Evolutionary conservation across 805 yeast genomes (phyloP), one percentile per base, ranked within the genome.

Genomic region (Sugiyamaella smithiae): DNA sequence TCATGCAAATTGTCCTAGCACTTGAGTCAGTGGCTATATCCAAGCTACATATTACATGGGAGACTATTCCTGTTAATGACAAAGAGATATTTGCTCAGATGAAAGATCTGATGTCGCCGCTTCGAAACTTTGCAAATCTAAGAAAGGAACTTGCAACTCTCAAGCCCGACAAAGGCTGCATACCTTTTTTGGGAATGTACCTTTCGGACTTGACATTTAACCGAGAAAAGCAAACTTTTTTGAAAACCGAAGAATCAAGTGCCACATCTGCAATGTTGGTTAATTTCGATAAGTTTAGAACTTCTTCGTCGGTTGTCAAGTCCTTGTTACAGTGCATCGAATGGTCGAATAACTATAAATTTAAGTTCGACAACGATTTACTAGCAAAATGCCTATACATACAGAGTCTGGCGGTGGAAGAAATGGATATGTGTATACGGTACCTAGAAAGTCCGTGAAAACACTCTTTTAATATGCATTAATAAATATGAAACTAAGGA

Each of bases 171-270:
- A 72, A 71, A 50, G 98, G 98, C 2, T 82, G 95, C 57, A 81
- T 91, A 45, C 98, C 99, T 19, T 91, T 90, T 64, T 78, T 90
- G 46, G 97, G 95, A 0, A 72, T 91, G 25, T 89, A 88, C 59
- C 65, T 91, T 40, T 82, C 90, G 2, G 98, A 91, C 63, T 72
- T 91, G 58, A 80, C 87, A 0, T 79, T 84, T 60, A 88, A 88
- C 63, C 77, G 83, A 2, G 85, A 82, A 55, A 66, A 82, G 51
- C 80, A 84, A 0, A 74, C 78, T 8, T 69, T 70, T 47, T 65
- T 78, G 1, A 63, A 63, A 17, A 55, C 52, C 32, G 58, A 64
- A 11, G 58, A 68, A 19, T 16, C 22, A 19, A 5, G 4, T 29
- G 60, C 37, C n/a, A 42, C 26, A 38, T 32, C 35, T 43, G 46